Percentiles rank a stretch among this genome's conserved stretches.
Evolutionary conservation across 2,329 filamentous ascomycete genomes (phyloP).

Genomic region (Pseudogymnoascus verrucosus): DNA sequence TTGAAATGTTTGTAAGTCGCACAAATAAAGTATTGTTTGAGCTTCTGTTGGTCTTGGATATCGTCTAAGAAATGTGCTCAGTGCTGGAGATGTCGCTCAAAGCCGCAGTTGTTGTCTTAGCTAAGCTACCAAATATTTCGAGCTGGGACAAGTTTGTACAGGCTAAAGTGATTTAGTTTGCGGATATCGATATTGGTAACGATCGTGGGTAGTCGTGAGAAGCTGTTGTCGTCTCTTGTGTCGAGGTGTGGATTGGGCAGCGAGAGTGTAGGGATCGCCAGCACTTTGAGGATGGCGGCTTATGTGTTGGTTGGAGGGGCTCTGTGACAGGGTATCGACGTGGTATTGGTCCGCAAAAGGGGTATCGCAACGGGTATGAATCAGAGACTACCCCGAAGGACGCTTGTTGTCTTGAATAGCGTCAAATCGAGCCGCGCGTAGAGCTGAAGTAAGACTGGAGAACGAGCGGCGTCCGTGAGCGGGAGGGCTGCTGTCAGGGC

Average conservation of each 20-base stretch:
- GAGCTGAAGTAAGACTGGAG: constrained; percentile 5
- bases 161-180: neutral
- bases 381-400: constrained; percentile 3
- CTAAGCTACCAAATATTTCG: neutral
- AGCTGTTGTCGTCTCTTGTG: neutral
- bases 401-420: constrained; percentile 3
- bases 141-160: neutral
- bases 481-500: neutral
- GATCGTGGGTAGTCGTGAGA: constrained; percentile 4
- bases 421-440: neutral
- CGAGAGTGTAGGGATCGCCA: neutral
- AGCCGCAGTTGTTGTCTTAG: neutral
- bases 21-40: neutral
- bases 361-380: neutral
- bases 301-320: neutral
- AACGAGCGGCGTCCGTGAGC: neutral
- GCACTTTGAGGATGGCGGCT: neutral
- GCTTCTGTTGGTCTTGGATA: neutral
- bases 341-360: neutral
- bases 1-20: neutral
- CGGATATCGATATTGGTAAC: neutral
- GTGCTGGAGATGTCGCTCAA: neutral
- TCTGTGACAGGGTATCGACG: neutral
- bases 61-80: neutral
- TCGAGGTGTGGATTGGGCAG: constrained; percentile 4